Conservation (phyloP, 495 filamentous ascomycete genomes). For the Symbiotaphrina buchneri region DNA sequence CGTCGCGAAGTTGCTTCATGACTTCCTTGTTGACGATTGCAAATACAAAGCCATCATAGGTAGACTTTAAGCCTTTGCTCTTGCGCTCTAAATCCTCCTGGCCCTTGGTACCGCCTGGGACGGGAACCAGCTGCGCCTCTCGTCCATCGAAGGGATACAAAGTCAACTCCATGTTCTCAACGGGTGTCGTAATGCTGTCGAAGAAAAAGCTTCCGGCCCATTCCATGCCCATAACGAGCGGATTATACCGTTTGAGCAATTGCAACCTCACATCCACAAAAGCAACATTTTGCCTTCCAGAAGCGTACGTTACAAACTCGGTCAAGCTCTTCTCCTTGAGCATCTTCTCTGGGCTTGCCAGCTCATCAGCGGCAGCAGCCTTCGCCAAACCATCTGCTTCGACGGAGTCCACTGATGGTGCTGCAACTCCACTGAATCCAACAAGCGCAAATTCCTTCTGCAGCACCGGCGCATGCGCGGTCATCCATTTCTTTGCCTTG, state of each 20-base stretch:
- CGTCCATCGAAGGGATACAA: conserved; percentile 79
- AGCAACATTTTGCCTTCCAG: conserved; percentile 79
- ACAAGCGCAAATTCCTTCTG: conserved; percentile 74
- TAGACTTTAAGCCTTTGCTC: conserved; percentile 40
- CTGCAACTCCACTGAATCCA: conserved; percentile 36
- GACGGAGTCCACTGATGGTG: conserved; percentile 18
- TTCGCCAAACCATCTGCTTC: conserved; percentile 18
- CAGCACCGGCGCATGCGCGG: conserved; percentile 45
- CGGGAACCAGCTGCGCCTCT: conserved; percentile 53
- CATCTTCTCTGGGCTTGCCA: conserved; percentile 29
- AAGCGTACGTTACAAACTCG: conserved; percentile 79
- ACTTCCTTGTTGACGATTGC: conserved; percentile 85
- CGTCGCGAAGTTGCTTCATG: conserved; percentile 77
- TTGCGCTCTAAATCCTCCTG: conserved; percentile 22
- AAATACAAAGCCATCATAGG: conserved; percentile 82
- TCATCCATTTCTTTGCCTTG: conserved; percentile 62
- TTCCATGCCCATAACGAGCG: conserved; percentile 48
- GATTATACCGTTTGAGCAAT: conserved; percentile 79
- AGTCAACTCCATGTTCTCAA: conserved; percentile 49
- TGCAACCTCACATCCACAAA: conserved; percentile 70
- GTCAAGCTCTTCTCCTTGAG: conserved; percentile 66
- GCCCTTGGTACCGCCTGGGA: conserved; percentile 23
- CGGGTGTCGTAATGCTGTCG: conserved; percentile 42
- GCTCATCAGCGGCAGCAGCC: conserved; percentile 10
- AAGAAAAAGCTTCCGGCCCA: conserved; percentile 49